Evolutionary conservation across 2,329 filamentous ascomycete genomes (phyloP).

Genomic region (Elsinoe australis): DNA sequence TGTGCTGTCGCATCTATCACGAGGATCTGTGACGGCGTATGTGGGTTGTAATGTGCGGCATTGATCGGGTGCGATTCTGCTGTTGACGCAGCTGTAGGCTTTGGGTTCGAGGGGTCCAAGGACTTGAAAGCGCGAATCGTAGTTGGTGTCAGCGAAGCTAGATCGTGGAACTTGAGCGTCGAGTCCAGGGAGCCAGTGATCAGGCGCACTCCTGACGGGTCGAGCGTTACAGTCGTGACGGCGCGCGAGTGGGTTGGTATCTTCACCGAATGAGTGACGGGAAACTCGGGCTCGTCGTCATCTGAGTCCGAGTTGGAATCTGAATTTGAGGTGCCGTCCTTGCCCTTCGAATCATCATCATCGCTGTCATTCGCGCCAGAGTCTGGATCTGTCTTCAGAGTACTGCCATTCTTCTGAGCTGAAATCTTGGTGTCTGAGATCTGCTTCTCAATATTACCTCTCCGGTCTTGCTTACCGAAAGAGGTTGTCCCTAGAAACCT

Average conservation of each 20-base stretch:
- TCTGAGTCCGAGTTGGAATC: constrained; percentile 53
- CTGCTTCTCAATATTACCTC: constrained; percentile 68
- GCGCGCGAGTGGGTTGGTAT: constrained; percentile 87
- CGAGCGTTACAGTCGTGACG: constrained; percentile 74
- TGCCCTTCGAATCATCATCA: constrained; percentile 38
- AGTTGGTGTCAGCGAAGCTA: constrained; percentile 89
- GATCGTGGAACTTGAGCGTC: constrained; percentile 86
- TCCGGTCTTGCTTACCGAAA: constrained; percentile 74
- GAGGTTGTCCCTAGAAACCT: constrained; percentile 70
- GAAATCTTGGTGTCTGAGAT: constrained; percentile 63
- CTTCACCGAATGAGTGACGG: constrained; percentile 84
- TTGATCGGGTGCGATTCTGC: constrained; percentile 84
- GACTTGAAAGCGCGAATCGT: constrained; percentile 91
- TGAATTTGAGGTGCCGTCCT: constrained; percentile 34
- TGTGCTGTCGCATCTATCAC: constrained; percentile 85
- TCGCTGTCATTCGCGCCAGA: constrained; percentile 41
- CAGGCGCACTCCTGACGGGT: constrained; percentile 75
- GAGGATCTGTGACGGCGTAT: constrained; percentile 70
- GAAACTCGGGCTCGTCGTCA: constrained; percentile 79
- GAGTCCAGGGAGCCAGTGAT: constrained; percentile 90
- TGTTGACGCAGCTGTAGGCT: constrained; percentile 53
- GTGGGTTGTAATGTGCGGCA: constrained; percentile 76
- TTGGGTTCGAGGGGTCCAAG: constrained; percentile 75
- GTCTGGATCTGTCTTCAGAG: constrained; percentile 31
- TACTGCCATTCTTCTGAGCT: constrained; percentile 23